phyloP scores from a whole-genome alignment of 1,284 basidiomycete genomes.

The Sphaerobolus stellatus region DNA sequence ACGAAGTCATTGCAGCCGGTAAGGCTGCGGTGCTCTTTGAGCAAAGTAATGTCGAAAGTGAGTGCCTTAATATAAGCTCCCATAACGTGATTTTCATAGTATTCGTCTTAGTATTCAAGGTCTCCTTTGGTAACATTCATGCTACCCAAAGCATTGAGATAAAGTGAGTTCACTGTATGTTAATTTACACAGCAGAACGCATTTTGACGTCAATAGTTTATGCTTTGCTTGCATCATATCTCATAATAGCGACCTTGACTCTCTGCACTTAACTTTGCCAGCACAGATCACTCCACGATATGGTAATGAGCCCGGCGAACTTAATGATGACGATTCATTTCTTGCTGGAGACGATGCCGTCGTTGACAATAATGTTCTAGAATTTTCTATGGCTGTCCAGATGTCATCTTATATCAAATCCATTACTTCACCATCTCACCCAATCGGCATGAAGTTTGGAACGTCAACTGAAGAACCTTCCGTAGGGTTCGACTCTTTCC shows the following conservation, averaged over 20 bases:
- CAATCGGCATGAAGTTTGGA: slow-evolving; percentile 10
- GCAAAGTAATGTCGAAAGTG: slow-evolving; percentile 19
- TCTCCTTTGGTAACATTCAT: slow-evolving; percentile 15
- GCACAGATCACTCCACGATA: slow-evolving; percentile 18
- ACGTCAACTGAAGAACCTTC: background rate
- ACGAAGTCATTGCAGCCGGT: slow-evolving; percentile 21
- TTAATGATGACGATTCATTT: background rate
- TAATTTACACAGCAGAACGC: background rate
- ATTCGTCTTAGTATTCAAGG: slow-evolving; percentile 15
- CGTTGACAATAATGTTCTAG: slow-evolving; percentile 5
- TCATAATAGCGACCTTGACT: slow-evolving; percentile 20
- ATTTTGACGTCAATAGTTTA: slow-evolving; percentile 16
- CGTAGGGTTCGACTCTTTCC: slow-evolving; percentile 5
- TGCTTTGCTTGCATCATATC: slow-evolving; percentile 18
- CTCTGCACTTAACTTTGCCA: slow-evolving; percentile 20
- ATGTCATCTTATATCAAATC: slow-evolving; percentile 15
- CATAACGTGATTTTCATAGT: slow-evolving; percentile 12
- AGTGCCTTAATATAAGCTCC: background rate
- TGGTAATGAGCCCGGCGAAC: slow-evolving; percentile 8
- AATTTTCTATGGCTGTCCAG: slow-evolving; percentile 12
- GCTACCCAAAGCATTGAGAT: slow-evolving; percentile 11
- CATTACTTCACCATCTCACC: slow-evolving; percentile 15
- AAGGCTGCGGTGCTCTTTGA: slow-evolving; percentile 24
- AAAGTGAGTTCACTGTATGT: slow-evolving; percentile 2
- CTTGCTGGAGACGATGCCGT: background rate